Evolutionary conservation across 176 grass and related monocot genomes (phyloP).

Genomic region (Lolium rigidum): DNA sequence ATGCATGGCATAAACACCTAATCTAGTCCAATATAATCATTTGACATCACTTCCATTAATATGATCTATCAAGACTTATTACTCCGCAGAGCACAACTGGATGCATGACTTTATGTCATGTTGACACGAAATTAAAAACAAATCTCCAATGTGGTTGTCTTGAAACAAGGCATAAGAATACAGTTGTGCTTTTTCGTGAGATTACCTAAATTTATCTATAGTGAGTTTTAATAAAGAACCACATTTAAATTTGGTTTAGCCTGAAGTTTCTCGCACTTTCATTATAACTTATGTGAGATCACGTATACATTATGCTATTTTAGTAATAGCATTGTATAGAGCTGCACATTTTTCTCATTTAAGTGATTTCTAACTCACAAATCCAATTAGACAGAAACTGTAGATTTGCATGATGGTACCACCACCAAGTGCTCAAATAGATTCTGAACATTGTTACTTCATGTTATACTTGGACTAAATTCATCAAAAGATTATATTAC

Average conservation of each 20-base stretch:
- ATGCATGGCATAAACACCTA: neutral
- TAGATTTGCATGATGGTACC: neutral
- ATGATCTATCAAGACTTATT: neutral
- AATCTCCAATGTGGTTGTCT: neutral
- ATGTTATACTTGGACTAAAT: too few relatives aligned
- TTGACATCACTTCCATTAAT: neutral
- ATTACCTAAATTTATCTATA: neutral
- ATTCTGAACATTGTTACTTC: too few relatives aligned
- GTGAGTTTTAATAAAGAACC: neutral
- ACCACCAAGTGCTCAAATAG: too few relatives aligned
- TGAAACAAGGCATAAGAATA: too few relatives aligned
- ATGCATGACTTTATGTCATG: too few relatives aligned
- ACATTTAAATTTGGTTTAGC: neutral
- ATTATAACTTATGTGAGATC: neutral
- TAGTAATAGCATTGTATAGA: neutral
- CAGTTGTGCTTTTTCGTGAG: slow-evolving; percentile 6
- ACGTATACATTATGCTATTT: too few relatives aligned
- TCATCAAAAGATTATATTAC: too few relatives aligned
- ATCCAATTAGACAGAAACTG: neutral
- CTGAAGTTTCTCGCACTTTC: neutral
- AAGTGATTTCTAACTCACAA: too few relatives aligned
- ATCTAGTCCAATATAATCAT: neutral
- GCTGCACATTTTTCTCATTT: neutral
- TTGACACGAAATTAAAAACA: neutral
- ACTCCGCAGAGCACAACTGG: too few relatives aligned